phyloP scores from a whole-genome alignment of 2,329 filamentous ascomycete genomes.

The Akanthomyces dipterigenus region DNA sequence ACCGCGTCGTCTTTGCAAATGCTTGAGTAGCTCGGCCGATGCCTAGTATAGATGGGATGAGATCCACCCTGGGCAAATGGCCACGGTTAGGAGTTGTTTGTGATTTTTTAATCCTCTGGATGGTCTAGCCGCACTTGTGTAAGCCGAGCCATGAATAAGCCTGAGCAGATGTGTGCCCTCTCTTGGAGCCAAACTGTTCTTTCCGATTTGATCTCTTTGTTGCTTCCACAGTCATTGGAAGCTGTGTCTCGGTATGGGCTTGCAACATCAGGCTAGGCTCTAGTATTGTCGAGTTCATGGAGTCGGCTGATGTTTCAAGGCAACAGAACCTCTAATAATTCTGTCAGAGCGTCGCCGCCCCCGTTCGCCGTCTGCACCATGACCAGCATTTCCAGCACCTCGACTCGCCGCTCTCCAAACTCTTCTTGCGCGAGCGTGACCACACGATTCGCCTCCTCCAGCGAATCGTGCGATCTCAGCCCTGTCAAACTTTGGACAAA shows the following conservation, averaged over 20 bases:
- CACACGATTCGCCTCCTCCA: not conserved
- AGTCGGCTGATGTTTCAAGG: not conserved
- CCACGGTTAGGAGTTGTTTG: too few species aligned
- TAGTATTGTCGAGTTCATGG: not conserved
- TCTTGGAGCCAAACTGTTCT: not conserved
- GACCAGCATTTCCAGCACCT: conserved; percentile 3
- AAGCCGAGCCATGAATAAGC: not conserved
- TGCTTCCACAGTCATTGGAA: too few species aligned
- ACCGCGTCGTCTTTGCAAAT: not conserved
- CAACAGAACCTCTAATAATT: not conserved
- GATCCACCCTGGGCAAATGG: too few species aligned
- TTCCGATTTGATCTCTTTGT: too few species aligned
- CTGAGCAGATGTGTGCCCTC: not conserved
- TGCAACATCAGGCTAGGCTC: not conserved
- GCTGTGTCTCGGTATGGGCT: too few species aligned
- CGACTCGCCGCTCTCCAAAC: not conserved
- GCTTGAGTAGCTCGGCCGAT: not conserved
- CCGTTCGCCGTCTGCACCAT: not conserved
- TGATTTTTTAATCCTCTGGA: not conserved
- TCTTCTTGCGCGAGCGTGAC: not conserved
- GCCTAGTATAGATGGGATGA: not conserved
- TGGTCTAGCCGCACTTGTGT: not conserved
- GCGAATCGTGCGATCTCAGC: not conserved
- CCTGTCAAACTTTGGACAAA: not conserved
- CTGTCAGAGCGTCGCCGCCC: not conserved